phyloP scores from a whole-genome alignment of 2,329 filamentous ascomycete genomes.

The Nothopassalora personata region DNA sequence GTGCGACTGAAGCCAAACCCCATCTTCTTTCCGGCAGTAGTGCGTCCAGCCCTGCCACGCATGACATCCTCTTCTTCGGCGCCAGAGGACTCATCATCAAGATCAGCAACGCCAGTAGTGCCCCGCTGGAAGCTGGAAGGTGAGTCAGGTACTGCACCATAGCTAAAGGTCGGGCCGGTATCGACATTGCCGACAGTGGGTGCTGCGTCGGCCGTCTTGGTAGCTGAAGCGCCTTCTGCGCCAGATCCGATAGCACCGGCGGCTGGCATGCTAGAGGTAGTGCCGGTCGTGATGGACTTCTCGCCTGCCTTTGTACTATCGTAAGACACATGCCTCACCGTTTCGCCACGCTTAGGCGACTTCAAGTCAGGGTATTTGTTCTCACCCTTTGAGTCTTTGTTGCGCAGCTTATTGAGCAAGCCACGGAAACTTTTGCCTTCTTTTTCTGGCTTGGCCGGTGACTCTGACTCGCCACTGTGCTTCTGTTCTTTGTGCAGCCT shows the following conservation, averaged over 20 bases:
- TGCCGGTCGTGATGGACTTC: slow-evolving; percentile 8
- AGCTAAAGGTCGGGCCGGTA: background rate
- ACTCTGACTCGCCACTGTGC: background rate
- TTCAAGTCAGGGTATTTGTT: slow-evolving; percentile 13
- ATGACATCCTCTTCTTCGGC: slow-evolving; percentile 28
- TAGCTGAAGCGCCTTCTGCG: background rate
- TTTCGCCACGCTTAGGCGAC: slow-evolving; percentile 4
- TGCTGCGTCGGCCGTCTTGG: slow-evolving; percentile 8
- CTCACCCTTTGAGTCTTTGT: slow-evolving; percentile 16
- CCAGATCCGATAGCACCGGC: slow-evolving; percentile 2
- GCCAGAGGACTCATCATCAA: slow-evolving; percentile 26
- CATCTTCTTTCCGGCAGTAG: slow-evolving; percentile 29
- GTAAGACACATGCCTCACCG: slow-evolving; percentile 8
- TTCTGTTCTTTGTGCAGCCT: slow-evolving; percentile 1
- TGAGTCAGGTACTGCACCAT: slow-evolving; percentile 2
- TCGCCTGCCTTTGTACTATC: slow-evolving; percentile 13
- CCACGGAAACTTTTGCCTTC: slow-evolving; percentile 24
- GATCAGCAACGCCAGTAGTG: slow-evolving; percentile 11
- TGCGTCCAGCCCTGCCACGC: slow-evolving; percentile 27
- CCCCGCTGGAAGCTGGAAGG: slow-evolving; percentile 25
- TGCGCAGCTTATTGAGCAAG: slow-evolving; percentile 27
- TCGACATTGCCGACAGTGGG: background rate
- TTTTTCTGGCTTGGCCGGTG: slow-evolving; percentile 12
- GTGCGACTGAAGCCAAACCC: slow-evolving; percentile 18
- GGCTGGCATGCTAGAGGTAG: background rate